A percentile compares a stretch with the other conserved stretches of the same genome.
Conservation (phyloP, 148 eudicot species). For the Cornus kousa region DNA sequence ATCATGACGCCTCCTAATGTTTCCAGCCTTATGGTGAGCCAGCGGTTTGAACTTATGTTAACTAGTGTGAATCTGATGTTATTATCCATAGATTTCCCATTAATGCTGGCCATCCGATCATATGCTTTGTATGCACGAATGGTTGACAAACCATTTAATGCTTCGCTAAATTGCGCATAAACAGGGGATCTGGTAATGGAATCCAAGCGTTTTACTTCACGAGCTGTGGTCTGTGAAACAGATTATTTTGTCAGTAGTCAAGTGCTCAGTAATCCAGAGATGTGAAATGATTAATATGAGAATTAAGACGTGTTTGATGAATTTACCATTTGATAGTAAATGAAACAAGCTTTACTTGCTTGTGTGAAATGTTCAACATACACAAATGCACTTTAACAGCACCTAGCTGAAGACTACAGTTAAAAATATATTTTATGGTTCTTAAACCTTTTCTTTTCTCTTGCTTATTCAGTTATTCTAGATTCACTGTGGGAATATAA, state of each 20-base stretch:
- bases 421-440: background rate
- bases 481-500: background rate
- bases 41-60: slow-evolving; percentile 51
- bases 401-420: background rate
- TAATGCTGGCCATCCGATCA: slow-evolving; percentile 45
- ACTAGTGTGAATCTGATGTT: slow-evolving; percentile 49
- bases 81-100: slow-evolving; percentile 59
- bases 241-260: background rate
- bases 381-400: background rate
- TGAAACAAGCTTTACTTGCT: background rate
- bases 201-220: slow-evolving; percentile 62
- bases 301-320: background rate
- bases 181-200: slow-evolving; percentile 64
- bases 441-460: background rate
- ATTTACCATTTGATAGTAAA: background rate
- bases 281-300: background rate
- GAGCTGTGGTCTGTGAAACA: slow-evolving; percentile 45
- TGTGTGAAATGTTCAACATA: background rate
- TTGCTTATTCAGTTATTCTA: too few species aligned
- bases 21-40: slow-evolving; percentile 57
- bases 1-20: slow-evolving; percentile 61
- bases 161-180: slow-evolving; percentile 66
- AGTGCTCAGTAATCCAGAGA: background rate
- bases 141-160: slow-evolving; percentile 53
- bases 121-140: slow-evolving; percentile 68